A percentile compares a stretch with the other conserved stretches of the same genome.
phyloP scores from a whole-genome alignment of 2,329 filamentous ascomycete species.

The Hypoxylon sp. region DNA sequence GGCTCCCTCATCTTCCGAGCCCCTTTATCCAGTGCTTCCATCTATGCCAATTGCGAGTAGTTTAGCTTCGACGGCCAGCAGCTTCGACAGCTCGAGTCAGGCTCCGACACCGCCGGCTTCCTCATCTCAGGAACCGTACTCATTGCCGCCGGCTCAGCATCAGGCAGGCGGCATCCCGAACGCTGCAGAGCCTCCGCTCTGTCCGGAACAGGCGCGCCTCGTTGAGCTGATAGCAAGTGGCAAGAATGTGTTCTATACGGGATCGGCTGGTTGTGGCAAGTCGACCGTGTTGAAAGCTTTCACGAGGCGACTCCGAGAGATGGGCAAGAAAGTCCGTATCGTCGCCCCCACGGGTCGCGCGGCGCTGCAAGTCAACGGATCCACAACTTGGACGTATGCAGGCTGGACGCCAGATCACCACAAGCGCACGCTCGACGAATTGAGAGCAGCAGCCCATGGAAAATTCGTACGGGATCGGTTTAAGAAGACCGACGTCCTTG shows the following conservation, averaged over 20 bases:
- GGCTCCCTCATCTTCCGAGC: neutral
- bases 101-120: constrained; percentile 11
- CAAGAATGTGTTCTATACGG: constrained; percentile 73
- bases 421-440: constrained; percentile 55
- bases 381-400: constrained; percentile 68
- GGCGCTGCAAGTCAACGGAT: constrained; percentile 67
- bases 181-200: constrained; percentile 53
- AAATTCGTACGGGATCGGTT: constrained; percentile 55
- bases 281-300: constrained; percentile 66
- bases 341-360: constrained; percentile 71
- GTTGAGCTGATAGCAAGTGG: constrained; percentile 65
- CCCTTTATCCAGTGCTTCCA: neutral
- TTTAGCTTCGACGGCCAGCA: neutral
- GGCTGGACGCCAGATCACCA: constrained; percentile 65
- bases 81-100: neutral
- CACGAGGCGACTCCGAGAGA: constrained; percentile 53
- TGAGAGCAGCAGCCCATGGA: constrained; percentile 51
- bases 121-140: constrained; percentile 10
- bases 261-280: constrained; percentile 72
- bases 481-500: constrained; percentile 63
- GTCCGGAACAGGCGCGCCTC: constrained; percentile 61
- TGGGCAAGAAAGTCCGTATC: constrained; percentile 60
- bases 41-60: neutral
- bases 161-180: neutral
- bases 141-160: neutral